Base-by-base conservation (phyloP, 140 eudicot genomes). In the Erigeron philadelphicus region DNA sequence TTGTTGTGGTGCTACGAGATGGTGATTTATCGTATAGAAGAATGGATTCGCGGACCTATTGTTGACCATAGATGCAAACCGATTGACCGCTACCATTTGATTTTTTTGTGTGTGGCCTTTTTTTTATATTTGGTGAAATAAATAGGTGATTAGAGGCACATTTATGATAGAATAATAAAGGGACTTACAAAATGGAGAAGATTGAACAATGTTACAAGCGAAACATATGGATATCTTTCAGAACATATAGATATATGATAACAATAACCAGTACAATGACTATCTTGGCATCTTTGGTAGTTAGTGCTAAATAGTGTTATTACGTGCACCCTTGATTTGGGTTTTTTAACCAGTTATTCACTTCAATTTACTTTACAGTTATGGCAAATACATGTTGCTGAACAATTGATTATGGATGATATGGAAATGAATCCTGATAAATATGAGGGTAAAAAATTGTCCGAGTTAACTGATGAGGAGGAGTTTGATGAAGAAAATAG, bases 381-480 rank as follows among this genome's bases (percentile, higher is more conserved):
- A 72, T 94, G 97, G 99, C 95, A 94, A 77, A 81, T 94, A 47
- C 94, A 94, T 75, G 86, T 78, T 77, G 97, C 99, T 66, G 99
- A 94, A 68, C 99, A 94, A 58, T 76, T 87, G 87, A 83, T 94
- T 61, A 64, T 94, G 89, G 97, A 94, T 77, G 99, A 94, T 72
- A 74, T 89, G 84, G 99, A 83, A 81, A 66, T 68, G 7, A 94
- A 89, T 64, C 99, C 97, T 15, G 95, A 87, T 55, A 85, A 89
- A 67, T 94, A 94, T 63, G 67, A 87, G 75, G 88, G 80, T 70
- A 89, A 89, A 76, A 85, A 84, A 49, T 40, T 94, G 61, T 47
- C 90, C 15, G 95, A 94, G 72, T 73, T 94, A 68, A 73, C 85
- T 4, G 99, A 94, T 76, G 95, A 94, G 11, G 99, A 81, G 77